Base-by-base conservation (phyloP, 2,329 filamentous ascomycete genomes). In the Penicillium sp. region DNA sequence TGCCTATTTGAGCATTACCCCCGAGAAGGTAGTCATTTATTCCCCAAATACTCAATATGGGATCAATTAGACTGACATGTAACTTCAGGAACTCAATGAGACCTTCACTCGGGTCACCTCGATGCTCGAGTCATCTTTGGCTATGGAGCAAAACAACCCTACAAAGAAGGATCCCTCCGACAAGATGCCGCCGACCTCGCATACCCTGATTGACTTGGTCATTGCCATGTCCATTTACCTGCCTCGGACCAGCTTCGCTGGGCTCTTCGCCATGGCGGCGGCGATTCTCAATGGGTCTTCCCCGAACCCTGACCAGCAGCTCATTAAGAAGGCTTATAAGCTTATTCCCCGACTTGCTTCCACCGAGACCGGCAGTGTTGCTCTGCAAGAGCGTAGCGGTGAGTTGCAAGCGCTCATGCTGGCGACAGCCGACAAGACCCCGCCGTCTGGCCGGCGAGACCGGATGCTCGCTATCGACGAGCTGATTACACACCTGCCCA, bases 301-400 rank as follows among this genome's bases (percentile, higher is more conserved):
- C 3, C 56, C 66, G 10, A 61, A 64, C 28, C 61, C 60, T 25
- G 91, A 97, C 60, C 86, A 91, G 7, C 91, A 97, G 64, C 73
- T 98, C 23, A 91, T 97, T 66, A 98, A 98, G 79, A 98, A 98
- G 70, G 91, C 93, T 0, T 98, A 98, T 74, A 97, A 97, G 73
- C 79, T 98, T 36, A 94, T 98, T 35, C 91, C 93, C 3, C 84
- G 93, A 39, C 78, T 98, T 27, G 84, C 87, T 2, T 84, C 87
- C 50, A 94, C 90, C 1, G 80, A 86, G 21, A 79, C 77, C 33
- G 93, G 93, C 31, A 80, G 79, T 52, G 69, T 74, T n/a, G 90
- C 91, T 3, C 76, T 98, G 2, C 67, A 77, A 48, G 83, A 90
- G 58, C 81, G 90, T 38, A 87, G 80, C 52, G 66, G 68, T 1